Conservation (phyloP, 345 rosid species). For the Odontarrhena argentea region DNA sequence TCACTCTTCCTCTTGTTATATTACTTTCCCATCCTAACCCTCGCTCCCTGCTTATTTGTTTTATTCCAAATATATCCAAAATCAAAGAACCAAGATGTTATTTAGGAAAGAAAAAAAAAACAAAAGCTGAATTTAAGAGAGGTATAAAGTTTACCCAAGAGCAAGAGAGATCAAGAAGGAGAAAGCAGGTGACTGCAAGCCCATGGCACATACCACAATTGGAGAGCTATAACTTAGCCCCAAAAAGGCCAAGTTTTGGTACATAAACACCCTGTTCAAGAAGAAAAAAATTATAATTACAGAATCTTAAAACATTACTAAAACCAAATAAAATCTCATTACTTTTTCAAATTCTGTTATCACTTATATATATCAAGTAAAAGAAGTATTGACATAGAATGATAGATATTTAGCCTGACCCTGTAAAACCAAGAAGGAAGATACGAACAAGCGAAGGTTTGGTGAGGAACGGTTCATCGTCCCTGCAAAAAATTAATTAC, state of each 20-base stretch:
- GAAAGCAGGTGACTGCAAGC: conserved; percentile 64
- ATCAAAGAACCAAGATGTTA: neutral
- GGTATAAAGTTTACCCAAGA: conserved; percentile 51
- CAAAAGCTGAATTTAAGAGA: neutral
- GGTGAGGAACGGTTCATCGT: conserved; percentile 34
- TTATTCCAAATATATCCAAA: neutral
- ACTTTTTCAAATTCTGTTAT: no score
- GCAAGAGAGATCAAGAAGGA: conserved; percentile 63
- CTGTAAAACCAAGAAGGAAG: conserved; percentile 42
- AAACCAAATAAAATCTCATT: neutral
- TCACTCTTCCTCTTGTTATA: conserved; percentile 46
- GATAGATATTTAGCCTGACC: conserved; percentile 25
- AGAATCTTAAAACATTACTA: neutral
- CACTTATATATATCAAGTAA: no score
- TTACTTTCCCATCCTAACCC: conserved; percentile 52
- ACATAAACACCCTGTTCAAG: conserved; percentile 53
- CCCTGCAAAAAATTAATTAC: conserved; percentile 1
- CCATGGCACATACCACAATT: conserved; percentile 80
- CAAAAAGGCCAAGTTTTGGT: conserved; percentile 66
- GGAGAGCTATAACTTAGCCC: conserved; percentile 77
- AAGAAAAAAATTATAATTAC: neutral
- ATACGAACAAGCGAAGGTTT: conserved; percentile 40
- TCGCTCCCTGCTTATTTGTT: conserved; percentile 42
- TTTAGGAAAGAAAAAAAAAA: neutral
- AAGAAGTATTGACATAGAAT: neutral